Base-by-base conservation (phyloP, 116 monocot species). In the Iris pallida region DNA sequence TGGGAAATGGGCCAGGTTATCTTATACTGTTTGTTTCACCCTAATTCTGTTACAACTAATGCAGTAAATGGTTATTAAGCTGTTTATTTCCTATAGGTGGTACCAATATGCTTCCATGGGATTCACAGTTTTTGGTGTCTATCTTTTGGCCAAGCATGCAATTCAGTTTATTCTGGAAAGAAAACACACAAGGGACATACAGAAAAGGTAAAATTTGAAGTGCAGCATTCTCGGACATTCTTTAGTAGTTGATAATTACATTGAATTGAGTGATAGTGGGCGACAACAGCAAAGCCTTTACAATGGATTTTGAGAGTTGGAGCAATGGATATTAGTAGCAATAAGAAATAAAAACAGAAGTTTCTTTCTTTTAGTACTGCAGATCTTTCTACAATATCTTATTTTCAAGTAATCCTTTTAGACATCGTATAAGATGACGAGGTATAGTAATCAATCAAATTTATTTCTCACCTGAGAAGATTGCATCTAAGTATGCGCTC, bases 1-100 rank as follows among this genome's bases (percentile, higher is more conserved):
- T 57, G 89, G 96, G 41, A 96, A 80, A 82, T 92, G 96, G 92
- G 82, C 89, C 13, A 96, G 89, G 92, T 96, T 52, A 65, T 19
- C 52, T 18, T 65, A 17, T 65, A 59, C 20, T 20, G 58, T 6
- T 58, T 59, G 40, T 9, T 40, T 59, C 42, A 30, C 30, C 30
- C 30, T 30, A 30, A 30, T 1, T 30, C 30, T 30, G 30, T 30
- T 30, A 30, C 3, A 3, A 30, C 30, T 30, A 3, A 30, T 30
- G 30, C 30, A 30, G 30, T 30, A 30, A 30, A 30, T 30, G 30
- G 30, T 30, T 30, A 30, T 30, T 30, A 30, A 30, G 30, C 30
- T 30, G 30, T 30, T 30, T 42, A 47, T 72, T 6, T 53, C 4
- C 17, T 63, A 65, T 65, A 96, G 96, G 76, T 85, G 76, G 78